Base-by-base conservation (phyloP, 371 early-diverging fungal species). In the Apophysomyces sp. region DNA sequence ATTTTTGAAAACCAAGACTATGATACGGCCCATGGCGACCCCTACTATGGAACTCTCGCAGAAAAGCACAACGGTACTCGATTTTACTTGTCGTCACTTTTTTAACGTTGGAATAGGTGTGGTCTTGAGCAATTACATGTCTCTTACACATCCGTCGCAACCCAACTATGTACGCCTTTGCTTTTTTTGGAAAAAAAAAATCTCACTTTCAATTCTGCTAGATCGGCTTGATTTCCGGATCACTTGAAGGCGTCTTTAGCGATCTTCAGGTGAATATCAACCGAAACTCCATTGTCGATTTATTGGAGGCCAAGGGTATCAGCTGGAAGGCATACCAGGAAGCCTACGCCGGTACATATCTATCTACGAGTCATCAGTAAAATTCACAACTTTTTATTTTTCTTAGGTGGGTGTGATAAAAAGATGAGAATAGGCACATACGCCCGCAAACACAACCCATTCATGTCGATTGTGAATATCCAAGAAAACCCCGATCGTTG, bases 401-500 rank as follows among this genome's bases (percentile, higher is more conserved):
- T n/a, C n/a, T 34, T 34, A 44, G 44, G 44, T 11, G 61, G 55
- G 55, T 62, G 84, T 60, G 57, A 70, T 52, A 71, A 58, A 37
- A 53, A 63, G 15, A 69, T 70, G 64, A 52, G 60, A 2, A 72
- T 64, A 31, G 66, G 55, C 1, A 51, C 55, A 4, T 84, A 87
- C 61, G 69, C 58, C 30, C 75, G 86, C 51, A 87, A 82, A 49
- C 86, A 86, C 62, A 84, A 81, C 58, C 86, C 89, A 21, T 84
- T 87, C 64, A 86, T 87, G 13, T 78, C 81, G 2, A 82, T 84
- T 60, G 72, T 63, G 31, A 78, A 73, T 36, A 83, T 84, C 62
- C 70, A 70, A 52, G 66, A 44, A n/a, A 73, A 81, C 59, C 55
- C 74, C 16, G 56, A 77, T 26, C 72, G 84, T n/a, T 83, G 84